Evolutionary conservation across 768 basidiomycete genomes (phyloP).

Genomic region (Mycena olivaceomarginata): DNA sequence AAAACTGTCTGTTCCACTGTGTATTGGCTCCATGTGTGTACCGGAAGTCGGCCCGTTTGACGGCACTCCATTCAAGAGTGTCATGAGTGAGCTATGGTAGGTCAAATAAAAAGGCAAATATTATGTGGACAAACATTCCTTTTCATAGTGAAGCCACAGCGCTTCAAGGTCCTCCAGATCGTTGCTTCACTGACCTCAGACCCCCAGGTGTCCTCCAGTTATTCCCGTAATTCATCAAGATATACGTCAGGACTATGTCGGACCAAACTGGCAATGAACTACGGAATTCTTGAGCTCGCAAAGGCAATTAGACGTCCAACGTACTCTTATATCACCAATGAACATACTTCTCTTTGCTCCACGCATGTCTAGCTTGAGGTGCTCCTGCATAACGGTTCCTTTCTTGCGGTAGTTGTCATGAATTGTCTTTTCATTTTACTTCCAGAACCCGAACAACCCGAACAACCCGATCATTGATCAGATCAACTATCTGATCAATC

Average conservation of each 20-base stretch:
- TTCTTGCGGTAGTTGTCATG: constrained; percentile 16
- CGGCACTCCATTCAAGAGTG: constrained; percentile 14
- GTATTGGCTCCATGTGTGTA: constrained; percentile 38
- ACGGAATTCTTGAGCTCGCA: not conserved
- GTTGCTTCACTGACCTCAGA: constrained; percentile 40
- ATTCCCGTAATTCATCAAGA: constrained; percentile 46
- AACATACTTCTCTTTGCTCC: constrained; percentile 2
- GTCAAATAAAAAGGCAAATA: not conserved
- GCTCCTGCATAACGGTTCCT: constrained; percentile 1
- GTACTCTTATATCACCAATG: not conserved
- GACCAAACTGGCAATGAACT: constrained; percentile 45
- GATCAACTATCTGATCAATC: too few relatives aligned
- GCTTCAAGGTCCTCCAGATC: constrained; percentile 43
- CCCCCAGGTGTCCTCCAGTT: constrained; percentile 37
- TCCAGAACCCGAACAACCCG: too few relatives aligned
- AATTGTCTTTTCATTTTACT: too few relatives aligned
- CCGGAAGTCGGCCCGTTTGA: constrained; percentile 14
- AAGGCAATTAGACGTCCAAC: not conserved
- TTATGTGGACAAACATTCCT: constrained; percentile 35
- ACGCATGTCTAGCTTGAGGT: constrained; percentile 5
- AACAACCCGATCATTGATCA: too few relatives aligned
- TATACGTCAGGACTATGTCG: constrained; percentile 48
- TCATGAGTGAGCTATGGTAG: constrained; percentile 8
- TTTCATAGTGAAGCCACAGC: too few relatives aligned
- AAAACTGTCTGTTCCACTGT: constrained; percentile 48